Base-by-base conservation (phyloP, 306 rosid species). In the Vachellia collinsii region DNA sequence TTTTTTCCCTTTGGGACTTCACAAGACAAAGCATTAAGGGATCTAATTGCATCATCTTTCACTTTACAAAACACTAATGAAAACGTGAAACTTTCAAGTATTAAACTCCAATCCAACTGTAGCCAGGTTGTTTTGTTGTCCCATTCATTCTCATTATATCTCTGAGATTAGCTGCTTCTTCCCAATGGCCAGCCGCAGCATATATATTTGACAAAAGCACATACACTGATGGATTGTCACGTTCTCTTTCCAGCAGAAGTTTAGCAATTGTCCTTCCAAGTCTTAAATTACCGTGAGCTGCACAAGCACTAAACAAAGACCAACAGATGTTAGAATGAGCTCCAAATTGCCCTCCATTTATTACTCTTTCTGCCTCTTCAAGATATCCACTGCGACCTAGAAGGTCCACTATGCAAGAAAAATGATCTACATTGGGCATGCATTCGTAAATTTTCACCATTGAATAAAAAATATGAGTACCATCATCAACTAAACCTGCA, bases 251-350 rank as follows among this genome's bases (percentile, higher is more conserved):
- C 48, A 92, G 87, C 11, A 92, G 83, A 80, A 86, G 81, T 66
- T 78, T 77, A 46, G 94, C 91, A 41, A 89, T 78, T 44, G 78
- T 90, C 84, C 93, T 89, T 82, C 93, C 94, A 34, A 90, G 82
- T 64, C 79, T 88, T 85, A 92, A 64, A 77, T 92, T 86, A 61
- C 91, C 92, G 70, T 91, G 91, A 76, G 93, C 89, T 67, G 94
- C 97, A 82, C 97, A 93, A 20, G 98, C 94, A 84, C 98, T 90
- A 72, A 93, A 88, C 85, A 93, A 82, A 25, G 97, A 79, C 98
- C 97, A 91, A 86, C 88, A 93, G 7, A 91, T 87, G 69, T 89
- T 83, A 42, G 94, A 79, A 80, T 91, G 89, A 48, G 89, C 84
- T 77, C 88, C 83, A 56, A 89, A 86, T 42, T 66, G 77, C 81